Evolutionary conservation across 2,329 filamentous ascomycete genomes (phyloP), one percentile per base, ranked within the genome.

Genomic region (Cadophora malorum): DNA sequence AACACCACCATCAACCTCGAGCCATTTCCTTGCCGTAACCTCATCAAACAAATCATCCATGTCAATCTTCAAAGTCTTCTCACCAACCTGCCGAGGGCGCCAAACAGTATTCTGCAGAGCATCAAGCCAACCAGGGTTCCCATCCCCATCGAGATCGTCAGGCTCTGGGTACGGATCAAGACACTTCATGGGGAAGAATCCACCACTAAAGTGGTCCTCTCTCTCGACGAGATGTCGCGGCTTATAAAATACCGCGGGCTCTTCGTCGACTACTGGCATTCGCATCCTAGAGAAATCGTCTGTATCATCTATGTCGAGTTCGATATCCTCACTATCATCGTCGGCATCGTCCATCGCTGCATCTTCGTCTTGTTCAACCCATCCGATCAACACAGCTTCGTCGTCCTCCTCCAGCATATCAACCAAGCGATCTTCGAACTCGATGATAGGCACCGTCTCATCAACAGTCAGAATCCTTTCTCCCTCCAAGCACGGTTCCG

Each of bases 101-200:
- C 76, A 77, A n/a, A 77, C 67, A 21, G 68, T 74, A 63, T 76
- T 76, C 12, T 69, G 63, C 4, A 75, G 45, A 9, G 52, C 52
- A 65, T 76, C 74, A 6, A 65, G 33, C 63, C 71, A 69, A 1
- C 64, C 62, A 1, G 50, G 47, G 41, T 59, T 23, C 10, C 12
- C 38, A n/a, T 62, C 60, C 9, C 50, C 63, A 21, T 71, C 64
- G 4, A 25, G 23, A 10, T 63, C 55, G 10, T 67, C 56, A n/a
- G 65, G 59, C 50, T 38, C 59, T 47, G 56, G 31, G 49, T 72
- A 73, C 33, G 70, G 68, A 14, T 28, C 25, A 0, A 72, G 50
- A 16, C 67, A 25, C 33, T 72, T 74, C 70, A 76, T 69, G 0
- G 74, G 70, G 3, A 64, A 55, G 31, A 73, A 75, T 0, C 74